A percentile compares a stretch with the other conserved stretches of the same genome.
Conservation (phyloP, 208 protist genomes). For the Crithidia mellificae region DNA sequence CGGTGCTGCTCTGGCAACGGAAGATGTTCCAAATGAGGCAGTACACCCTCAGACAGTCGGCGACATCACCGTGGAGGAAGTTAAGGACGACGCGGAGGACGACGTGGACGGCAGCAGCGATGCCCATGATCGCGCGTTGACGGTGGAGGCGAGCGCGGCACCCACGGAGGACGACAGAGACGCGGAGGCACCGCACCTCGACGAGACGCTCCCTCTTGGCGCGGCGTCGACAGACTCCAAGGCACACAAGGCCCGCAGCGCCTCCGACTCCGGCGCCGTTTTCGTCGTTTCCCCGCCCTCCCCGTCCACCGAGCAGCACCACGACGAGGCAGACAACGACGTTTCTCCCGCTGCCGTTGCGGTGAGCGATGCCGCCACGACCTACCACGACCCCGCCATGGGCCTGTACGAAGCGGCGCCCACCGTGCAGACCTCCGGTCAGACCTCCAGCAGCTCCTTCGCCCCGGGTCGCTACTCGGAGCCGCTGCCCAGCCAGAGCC, state of each 20-base stretch:
- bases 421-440: not conserved
- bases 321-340: not conserved
- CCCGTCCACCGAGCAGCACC: not conserved
- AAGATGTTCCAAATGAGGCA: not conserved
- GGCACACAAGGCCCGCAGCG: not conserved
- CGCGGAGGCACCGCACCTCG: not conserved
- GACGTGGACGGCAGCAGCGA: not conserved
- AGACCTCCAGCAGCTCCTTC: not conserved
- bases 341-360: not conserved
- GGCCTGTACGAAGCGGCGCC: not conserved
- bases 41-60: not conserved
- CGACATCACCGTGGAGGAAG: not conserved
- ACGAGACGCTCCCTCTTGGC: not conserved
- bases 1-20: not conserved
- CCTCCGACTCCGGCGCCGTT: not conserved
- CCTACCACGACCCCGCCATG: not conserved
- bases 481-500: constrained; percentile 14
- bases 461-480: not conserved
- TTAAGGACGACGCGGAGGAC: not conserved
- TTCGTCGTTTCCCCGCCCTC: constrained; percentile 1
- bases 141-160: no score
- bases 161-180: not conserved
- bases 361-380: not conserved
- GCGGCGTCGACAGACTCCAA: not conserved
- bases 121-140: no score